Evolutionary conservation across 2,329 filamentous ascomycete species (phyloP), one percentile per base, ranked within the genome.

Genomic region (Cordyceps militaris): DNA sequence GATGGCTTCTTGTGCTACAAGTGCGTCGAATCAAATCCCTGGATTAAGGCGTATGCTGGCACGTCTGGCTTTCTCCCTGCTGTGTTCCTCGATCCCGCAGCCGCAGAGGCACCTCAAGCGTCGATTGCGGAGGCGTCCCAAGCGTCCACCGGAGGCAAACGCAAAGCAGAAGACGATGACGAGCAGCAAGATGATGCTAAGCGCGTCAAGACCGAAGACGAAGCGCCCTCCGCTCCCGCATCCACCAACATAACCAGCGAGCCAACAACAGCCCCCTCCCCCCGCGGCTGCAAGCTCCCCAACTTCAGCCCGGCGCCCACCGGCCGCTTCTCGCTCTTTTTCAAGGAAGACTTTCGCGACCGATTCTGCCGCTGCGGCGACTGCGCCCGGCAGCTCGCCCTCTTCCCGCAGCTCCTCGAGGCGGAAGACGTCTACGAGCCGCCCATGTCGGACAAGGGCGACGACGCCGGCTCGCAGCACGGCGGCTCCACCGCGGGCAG

Each of bases 391-490:
- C 75, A 82, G 13, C 81, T 97, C 1, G 76, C 83, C 56, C 74
- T 77, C 0, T 85, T 96, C 68, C 83, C 85, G 0, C 89, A 96
- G 67, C 87, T 99, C 11, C 84, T 96, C 10, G 92, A 97, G 67
- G 91, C 96, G 71, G 94, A 99, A 76, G 91, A 96, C 34, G 86
- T 85, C 1, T 99, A 99, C 72, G 91, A 97, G 66, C 94, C 93
- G 0, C 91, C 93, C 1, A 76, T 97, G 5, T 96, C 91, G 0
- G 82, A 85, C 1, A 77, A 85, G 1, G 78, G 77, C 2, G 78
- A 75, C 6, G 83, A 79, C 2, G 79, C 77, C 19, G 75, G 79
- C 36, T 56, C 53, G 14, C 53, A 47, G 19, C 36, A 50, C 21
- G 53, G 53, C 16, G 79, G 76, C 30, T 83, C 79, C 4, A 84